Conservation (phyloP, 805 yeast species). For the Myxozyma geophila region DNA sequence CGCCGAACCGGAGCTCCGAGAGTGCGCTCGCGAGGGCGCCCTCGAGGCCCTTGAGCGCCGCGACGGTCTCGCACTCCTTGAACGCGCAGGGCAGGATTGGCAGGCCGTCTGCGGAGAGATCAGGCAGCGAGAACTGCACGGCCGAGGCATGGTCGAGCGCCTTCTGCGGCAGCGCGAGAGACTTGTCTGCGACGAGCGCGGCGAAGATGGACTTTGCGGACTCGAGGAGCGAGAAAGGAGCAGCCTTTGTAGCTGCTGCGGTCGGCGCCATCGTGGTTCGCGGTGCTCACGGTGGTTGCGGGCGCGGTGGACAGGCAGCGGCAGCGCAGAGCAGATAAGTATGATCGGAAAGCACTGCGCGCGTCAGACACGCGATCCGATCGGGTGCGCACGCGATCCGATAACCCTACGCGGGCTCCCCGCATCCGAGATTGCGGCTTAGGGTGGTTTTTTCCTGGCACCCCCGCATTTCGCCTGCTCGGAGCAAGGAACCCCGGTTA, state of each 20-base stretch:
- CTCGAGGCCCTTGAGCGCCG: constrained; percentile 43
- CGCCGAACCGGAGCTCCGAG: constrained; percentile 37
- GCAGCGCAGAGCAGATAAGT: not conserved
- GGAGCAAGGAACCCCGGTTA: constrained; percentile 25
- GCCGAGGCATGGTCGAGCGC: constrained; percentile 1
- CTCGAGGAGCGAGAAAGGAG: constrained; percentile 11
- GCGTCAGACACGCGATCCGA: not conserved
- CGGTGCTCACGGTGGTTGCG: too few species aligned
- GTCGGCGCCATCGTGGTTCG: constrained; percentile 4
- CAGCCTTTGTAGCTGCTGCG: not conserved
- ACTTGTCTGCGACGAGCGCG: constrained; percentile 2
- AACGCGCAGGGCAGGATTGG: constrained; percentile 43
- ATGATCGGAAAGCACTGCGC: not conserved
- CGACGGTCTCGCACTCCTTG: constrained; percentile 41
- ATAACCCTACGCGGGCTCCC: not conserved
- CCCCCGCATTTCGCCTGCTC: not conserved
- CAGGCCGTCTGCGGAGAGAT: constrained; percentile 9
- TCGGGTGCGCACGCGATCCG: constrained; percentile 3
- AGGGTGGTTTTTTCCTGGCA: not conserved
- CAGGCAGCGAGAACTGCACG: constrained; percentile 3
- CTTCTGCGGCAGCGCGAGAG: constrained; percentile 1
- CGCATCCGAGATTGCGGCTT: constrained; percentile 6
- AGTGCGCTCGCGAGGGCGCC: constrained; percentile 38
- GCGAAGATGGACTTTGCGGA: constrained; percentile 10
- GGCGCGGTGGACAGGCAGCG: too few species aligned